phyloP scores from a whole-genome alignment of 2,329 filamentous ascomycete species.

The Elsinoe arachidis region DNA sequence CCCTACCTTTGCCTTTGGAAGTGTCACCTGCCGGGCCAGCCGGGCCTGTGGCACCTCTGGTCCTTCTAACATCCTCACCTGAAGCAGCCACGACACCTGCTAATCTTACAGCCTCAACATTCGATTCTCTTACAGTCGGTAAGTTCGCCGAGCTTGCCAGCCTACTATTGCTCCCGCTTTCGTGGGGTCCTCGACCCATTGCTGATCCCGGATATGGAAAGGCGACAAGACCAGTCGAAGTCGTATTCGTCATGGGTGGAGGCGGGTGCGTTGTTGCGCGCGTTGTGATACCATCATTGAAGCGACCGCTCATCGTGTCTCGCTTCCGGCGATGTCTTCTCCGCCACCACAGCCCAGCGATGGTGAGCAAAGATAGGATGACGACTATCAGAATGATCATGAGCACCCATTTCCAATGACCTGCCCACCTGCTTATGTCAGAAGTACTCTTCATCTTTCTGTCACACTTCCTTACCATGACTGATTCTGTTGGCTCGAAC shows the following conservation, averaged over 20 bases:
- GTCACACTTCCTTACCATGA: conserved; percentile 18
- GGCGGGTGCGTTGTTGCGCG: conserved; percentile 15
- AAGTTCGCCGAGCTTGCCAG: conserved; percentile 12
- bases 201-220: neutral
- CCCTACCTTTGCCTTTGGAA: neutral
- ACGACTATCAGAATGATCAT: conserved; percentile 69
- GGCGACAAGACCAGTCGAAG: conserved; percentile 8
- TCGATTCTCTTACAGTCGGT: conserved; percentile 13
- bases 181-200: neutral
- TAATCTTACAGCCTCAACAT: conserved; percentile 3
- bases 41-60: neutral
- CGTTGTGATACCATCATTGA: conserved; percentile 32
- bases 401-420: conserved; percentile 71
- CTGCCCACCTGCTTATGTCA: conserved; percentile 48
- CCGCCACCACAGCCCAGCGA: conserved; percentile 61
- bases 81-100: neutral
- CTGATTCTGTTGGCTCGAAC: conserved; percentile 16
- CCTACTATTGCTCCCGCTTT: neutral
- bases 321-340: conserved; percentile 63
- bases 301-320: conserved; percentile 36
- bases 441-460: neutral
- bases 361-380: conserved; percentile 57
- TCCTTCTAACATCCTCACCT: neutral
- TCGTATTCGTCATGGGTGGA: neutral
- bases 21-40: neutral